Percentiles rank a stretch among this genome's conserved stretches.
Conservation (phyloP, 2,329 filamentous ascomycete genomes). For the Aureobasidium melanogenum region DNA sequence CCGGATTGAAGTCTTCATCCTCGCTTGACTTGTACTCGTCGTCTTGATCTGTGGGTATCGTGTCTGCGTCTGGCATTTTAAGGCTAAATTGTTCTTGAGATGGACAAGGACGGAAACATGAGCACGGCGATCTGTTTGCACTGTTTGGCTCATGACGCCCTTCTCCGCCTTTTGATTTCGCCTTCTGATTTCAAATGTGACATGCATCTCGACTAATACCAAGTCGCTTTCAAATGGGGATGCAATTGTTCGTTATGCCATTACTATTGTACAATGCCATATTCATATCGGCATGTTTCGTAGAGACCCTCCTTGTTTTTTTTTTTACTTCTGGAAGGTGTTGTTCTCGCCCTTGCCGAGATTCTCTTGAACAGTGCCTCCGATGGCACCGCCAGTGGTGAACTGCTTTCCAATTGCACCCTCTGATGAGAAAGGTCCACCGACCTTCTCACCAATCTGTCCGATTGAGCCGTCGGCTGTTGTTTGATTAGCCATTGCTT, state of each 20-base stretch:
- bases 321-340: slow-evolving; percentile 11
- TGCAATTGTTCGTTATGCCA: not conserved
- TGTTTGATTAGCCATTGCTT: not conserved
- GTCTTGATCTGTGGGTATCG: slow-evolving; percentile 17
- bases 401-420: slow-evolving; percentile 28
- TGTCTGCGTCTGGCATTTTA: not conserved
- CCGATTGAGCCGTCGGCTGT: slow-evolving; percentile 24
- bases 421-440: slow-evolving; percentile 28
- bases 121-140: not conserved
- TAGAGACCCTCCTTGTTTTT: not conserved
- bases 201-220: not conserved
- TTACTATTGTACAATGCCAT: slow-evolving; percentile 7
- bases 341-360: slow-evolving; percentile 23
- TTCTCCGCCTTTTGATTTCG: not conserved
- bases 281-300: not conserved
- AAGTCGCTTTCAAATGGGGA: not conserved
- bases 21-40: slow-evolving; percentile 34
- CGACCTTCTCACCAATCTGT: slow-evolving; percentile 28
- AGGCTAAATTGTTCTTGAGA: not conserved
- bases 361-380: slow-evolving; percentile 27
- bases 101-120: not conserved
- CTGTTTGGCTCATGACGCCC: not conserved
- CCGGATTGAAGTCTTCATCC: slow-evolving; percentile 36
- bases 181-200: not conserved
- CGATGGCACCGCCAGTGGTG: slow-evolving; percentile 23